Percentiles rank a stretch among this genome's conserved stretches.
Conservation (phyloP, 2,329 filamentous ascomycete genomes). For the Trichoderma polysporum region DNA sequence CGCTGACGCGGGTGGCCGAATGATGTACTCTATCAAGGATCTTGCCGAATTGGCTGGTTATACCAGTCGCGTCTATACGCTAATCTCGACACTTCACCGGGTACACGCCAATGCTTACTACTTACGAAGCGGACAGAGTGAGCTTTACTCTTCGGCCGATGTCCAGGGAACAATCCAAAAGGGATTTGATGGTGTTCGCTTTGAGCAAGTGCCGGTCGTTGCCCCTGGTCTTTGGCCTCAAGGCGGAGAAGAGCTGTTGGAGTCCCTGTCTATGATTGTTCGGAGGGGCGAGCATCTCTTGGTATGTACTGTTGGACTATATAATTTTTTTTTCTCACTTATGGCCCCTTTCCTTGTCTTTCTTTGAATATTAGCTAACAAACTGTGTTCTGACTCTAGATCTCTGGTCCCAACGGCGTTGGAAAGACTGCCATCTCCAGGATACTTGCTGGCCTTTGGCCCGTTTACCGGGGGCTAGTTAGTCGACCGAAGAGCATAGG, state of each 20-base stretch:
- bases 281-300: constrained; percentile 89
- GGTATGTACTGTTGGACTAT: constrained; percentile 35
- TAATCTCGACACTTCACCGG: constrained; percentile 91
- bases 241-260: constrained; percentile 87
- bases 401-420: constrained; percentile 91
- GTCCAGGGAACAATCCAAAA: constrained; percentile 91
- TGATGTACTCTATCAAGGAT: constrained; percentile 99
- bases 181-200: constrained; percentile 89
- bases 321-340: not conserved
- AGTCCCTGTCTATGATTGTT: constrained; percentile 85
- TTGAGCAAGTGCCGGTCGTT: constrained; percentile 91
- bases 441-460: constrained; percentile 90
- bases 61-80: constrained; percentile 91
- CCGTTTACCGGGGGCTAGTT: constrained; percentile 88
- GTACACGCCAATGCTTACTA: constrained; percentile 90
- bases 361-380: not conserved
- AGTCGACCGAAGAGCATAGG: constrained; percentile 79
- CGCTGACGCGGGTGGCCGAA: constrained; percentile 90
- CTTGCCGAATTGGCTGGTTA: constrained; percentile 93
- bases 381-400: constrained; percentile 40
- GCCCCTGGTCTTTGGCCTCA: constrained; percentile 85
- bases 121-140: constrained; percentile 63
- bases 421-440: constrained; percentile 89
- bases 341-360: no score
- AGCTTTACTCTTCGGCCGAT: constrained; percentile 86